These are phyloP conservation scores for Aquilaria yunnanensis DNA, from an alignment of 345 rosid genomes.

Conservation along the genomic window DNA sequence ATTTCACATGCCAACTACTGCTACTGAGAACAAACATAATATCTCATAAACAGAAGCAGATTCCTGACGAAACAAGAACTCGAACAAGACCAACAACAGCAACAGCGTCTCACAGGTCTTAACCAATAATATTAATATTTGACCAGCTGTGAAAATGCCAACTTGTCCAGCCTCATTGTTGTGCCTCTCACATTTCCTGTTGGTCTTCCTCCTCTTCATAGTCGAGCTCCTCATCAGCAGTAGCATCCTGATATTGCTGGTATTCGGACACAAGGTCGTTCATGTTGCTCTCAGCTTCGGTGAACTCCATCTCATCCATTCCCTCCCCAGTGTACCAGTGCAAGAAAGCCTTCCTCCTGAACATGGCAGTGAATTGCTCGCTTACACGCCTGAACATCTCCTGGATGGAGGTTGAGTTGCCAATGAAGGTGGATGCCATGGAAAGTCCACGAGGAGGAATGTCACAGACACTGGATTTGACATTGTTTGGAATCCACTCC, in stretches of 20 bases:
- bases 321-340: constrained; percentile 29
- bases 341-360: constrained; percentile 25
- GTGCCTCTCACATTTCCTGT: constrained; percentile 2
- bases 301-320: constrained; percentile 27
- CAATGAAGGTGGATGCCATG: constrained; percentile 25
- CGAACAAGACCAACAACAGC: too few relatives aligned
- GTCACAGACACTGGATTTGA: constrained; percentile 29
- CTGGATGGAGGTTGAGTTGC: constrained; percentile 29
- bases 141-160: too few relatives aligned
- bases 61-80: too few relatives aligned
- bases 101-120: too few relatives aligned
- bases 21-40: too few relatives aligned
- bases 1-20: too few relatives aligned
- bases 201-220: constrained; percentile 20
- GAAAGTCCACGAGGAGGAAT: constrained; percentile 28
- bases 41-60: too few relatives aligned
- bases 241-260: constrained; percentile 29
- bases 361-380: constrained; percentile 26
- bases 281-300: constrained; percentile 28
- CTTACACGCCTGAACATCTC: constrained; percentile 26
- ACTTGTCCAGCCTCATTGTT: too few relatives aligned
- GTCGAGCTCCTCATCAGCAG: constrained; percentile 23
- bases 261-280: constrained; percentile 27
- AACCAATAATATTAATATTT: too few relatives aligned
- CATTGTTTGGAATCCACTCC: constrained; percentile 29